Base-by-base conservation (phyloP, 139 green algal species). In the Coelastrella sp. region DNA sequence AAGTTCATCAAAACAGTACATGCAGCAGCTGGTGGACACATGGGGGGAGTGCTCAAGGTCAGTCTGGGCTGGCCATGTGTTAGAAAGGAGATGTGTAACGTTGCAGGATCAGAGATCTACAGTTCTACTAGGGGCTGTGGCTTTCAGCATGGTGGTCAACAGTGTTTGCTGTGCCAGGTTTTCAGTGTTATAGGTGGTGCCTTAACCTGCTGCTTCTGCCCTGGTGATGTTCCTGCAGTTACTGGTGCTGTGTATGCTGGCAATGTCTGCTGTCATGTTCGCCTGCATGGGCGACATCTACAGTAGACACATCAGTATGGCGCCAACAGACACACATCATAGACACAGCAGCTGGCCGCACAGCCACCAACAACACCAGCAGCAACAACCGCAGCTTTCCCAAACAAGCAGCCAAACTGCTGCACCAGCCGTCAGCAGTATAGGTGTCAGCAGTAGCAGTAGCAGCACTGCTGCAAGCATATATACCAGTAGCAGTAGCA, bases 1-100 rank as follows among this genome's bases (percentile, higher is more conserved):
- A 81, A 73, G 5, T 93, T 74, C 80, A 75, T 86, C 20, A 86
- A 86, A 11, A 59, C 80, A 10, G 80, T 86, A 19, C 60, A 86
- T 47, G 20, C 3, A 10, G 80, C 80, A 59, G 80, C 74, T n/a
- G 80, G n/a, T 8, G 60, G 59, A 68, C 22, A 86, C 78, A 71
- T 84, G 78, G 78, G 56, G 16, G 57, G 16, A 54, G 78, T 84
- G 78, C 54, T 84, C 17, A 61, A 84, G 78, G 78, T 84, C 14
- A 68, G 23, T 32, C 10, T 19, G 75, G 8, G 23, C 8, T 81
- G 75, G 22, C 14, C 14, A 10, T 5, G 0, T 14, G 68, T 5
- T 3, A 17, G 68, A 10, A 22, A 47, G 17, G 6, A 76, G 68
- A 22, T n/a, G n/a, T n/a, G n/a, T n/a, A n/a, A 47, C 32, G 1